A percentile compares a stretch with the other conserved stretches of the same genome.
phyloP scores from a whole-genome alignment of 106 monocot genomes.

The Xerophyta viscosa region DNA sequence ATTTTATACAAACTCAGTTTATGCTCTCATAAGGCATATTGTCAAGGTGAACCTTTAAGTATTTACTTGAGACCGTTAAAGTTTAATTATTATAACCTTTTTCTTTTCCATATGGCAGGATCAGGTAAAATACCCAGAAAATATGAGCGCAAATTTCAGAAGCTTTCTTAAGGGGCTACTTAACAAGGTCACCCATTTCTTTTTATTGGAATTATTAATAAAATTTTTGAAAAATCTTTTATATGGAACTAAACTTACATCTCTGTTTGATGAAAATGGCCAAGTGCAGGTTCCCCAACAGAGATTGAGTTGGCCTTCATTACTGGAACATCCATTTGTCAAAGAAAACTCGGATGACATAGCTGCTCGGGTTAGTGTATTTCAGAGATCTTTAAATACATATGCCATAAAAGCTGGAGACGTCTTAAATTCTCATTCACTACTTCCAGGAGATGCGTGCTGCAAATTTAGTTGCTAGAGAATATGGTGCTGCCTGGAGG shows the following conservation, averaged over 20 bases:
- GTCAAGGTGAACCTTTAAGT: slow-evolving; percentile 55
- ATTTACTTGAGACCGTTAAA: neutral
- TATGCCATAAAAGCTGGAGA: no score
- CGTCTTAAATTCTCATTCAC: no score
- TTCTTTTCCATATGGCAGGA: slow-evolving; percentile 45
- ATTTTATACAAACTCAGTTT: slow-evolving; percentile 99
- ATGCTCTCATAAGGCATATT: slow-evolving; percentile 94
- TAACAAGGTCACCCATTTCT: slow-evolving; percentile 59
- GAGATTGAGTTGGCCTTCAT: slow-evolving; percentile 82
- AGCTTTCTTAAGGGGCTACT: slow-evolving; percentile 93
- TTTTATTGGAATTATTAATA: neutral
- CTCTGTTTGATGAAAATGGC: neutral
- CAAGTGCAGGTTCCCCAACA: slow-evolving; percentile 78
- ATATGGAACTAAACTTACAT: no score
- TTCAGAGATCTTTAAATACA: neutral
- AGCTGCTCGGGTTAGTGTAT: slow-evolving; percentile 34
- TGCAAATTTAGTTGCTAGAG: slow-evolving; percentile 26
- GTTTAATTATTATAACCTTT: neutral
- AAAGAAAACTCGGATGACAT: slow-evolving; percentile 55
- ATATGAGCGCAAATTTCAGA: slow-evolving; percentile 81
- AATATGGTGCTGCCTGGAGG: slow-evolving; percentile 29
- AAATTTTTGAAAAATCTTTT: no score
- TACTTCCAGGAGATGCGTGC: slow-evolving; percentile 27
- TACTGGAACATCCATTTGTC: slow-evolving; percentile 98
- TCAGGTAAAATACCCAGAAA: slow-evolving; percentile 99